Percentiles rank a stretch among this genome's conserved stretches.
Conservation (phyloP, 306 rosid genomes). For the Sesbania bispinosa region DNA sequence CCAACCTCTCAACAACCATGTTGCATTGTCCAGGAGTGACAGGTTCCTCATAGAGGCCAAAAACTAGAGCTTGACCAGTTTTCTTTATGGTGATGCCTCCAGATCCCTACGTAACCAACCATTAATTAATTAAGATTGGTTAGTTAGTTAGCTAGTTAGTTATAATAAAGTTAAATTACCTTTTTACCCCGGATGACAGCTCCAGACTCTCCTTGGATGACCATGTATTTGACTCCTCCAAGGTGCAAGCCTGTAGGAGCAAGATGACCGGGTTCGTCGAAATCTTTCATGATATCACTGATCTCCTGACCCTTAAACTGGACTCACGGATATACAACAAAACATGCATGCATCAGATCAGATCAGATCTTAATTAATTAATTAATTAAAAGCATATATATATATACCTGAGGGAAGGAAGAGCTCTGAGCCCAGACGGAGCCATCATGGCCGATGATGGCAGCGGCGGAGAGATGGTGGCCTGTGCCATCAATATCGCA, state of each 20-base stretch:
- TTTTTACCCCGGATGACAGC: constrained; percentile 96
- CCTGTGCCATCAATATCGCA: constrained; percentile 88
- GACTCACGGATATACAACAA: no score
- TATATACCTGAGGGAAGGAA: constrained; percentile 69
- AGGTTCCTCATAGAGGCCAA: constrained; percentile 88
- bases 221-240: constrained; percentile 83
- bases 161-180: no score
- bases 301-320: constrained; percentile 67
- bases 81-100: constrained; percentile 95
- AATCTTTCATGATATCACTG: constrained; percentile 67
- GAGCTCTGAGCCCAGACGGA: constrained; percentile 94
- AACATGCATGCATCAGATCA: no score
- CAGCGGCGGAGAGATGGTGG: constrained; percentile 73
- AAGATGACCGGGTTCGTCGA: constrained; percentile 90
- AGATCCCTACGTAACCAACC: constrained; percentile 54
- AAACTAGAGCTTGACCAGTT: constrained; percentile 84
- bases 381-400: neutral
- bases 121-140: no score
- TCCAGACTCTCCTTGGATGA: constrained; percentile 91
- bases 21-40: constrained; percentile 99
- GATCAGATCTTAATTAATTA: no score
- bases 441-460: constrained; percentile 83
- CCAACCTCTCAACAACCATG: constrained; percentile 98
- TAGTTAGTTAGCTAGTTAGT: no score
- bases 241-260: constrained; percentile 92